phyloP scores from a whole-genome alignment of 805 yeast genomes.

The Wickerhamomyces pijperi region DNA sequence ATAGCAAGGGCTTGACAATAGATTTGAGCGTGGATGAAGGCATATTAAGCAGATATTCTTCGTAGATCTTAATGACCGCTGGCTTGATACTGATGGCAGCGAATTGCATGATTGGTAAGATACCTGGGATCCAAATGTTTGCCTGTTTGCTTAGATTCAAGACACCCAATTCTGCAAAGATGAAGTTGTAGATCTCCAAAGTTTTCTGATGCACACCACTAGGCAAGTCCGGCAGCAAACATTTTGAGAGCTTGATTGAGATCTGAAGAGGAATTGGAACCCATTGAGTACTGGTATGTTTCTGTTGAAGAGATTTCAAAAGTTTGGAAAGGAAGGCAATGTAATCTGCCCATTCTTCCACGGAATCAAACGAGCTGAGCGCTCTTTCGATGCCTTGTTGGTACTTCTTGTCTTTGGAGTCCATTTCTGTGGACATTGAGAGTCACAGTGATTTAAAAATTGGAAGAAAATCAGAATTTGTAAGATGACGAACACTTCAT shows the following conservation, averaged over 20 bases:
- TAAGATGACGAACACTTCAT: too few species aligned
- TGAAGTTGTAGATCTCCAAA: constrained; percentile 58
- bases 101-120: constrained; percentile 79
- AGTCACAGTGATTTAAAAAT: too few species aligned
- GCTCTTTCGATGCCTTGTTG: constrained; percentile 62
- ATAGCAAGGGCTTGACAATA: constrained; percentile 56
- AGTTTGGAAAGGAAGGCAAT: constrained; percentile 79
- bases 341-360: constrained; percentile 97
- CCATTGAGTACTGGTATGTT: constrained; percentile 32
- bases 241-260: constrained; percentile 62
- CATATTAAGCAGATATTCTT: constrained; percentile 40
- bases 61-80: constrained; percentile 52
- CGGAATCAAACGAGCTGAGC: constrained; percentile 62
- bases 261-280: constrained; percentile 62
- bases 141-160: constrained; percentile 44
- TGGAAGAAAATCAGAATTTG: too few species aligned
- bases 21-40: constrained; percentile 38
- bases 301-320: constrained; percentile 53
- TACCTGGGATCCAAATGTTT: constrained; percentile 83
- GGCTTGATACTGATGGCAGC: constrained; percentile 88
- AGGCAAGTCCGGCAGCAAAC: constrained; percentile 74
- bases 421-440: too few species aligned
- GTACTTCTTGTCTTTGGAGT: constrained; percentile 60
- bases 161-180: constrained; percentile 54
- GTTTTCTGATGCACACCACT: constrained; percentile 94